Evolutionary conservation across 148 eudicot genomes (phyloP), one percentile per base, ranked within the genome.

Genomic region (Arctostaphylos glauca): DNA sequence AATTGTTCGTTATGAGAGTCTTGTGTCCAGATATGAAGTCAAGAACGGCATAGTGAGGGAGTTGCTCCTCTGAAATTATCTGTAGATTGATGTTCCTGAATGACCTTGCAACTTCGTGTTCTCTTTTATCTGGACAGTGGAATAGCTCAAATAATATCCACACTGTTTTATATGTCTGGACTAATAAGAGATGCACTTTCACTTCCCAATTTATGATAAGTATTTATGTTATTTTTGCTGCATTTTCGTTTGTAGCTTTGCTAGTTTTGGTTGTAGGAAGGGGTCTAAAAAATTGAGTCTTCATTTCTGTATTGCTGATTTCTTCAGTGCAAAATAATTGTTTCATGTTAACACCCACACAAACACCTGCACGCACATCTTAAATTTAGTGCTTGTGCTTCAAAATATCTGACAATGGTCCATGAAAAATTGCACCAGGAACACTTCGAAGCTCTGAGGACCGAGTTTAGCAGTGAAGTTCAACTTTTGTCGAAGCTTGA

Each of bases 401-500:
- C 10, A 4, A 41, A 58, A 58, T 38, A 77, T 71, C 43, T 53
- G 74, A 13, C 58, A 44, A 74, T 62, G n/a, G 21, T 66, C 38
- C 6, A 19, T 43, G n/a, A 77, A 77, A 60, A 59, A 53, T 80
- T 74, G 58, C 59, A 58, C 92, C 92, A 96, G 98, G 98, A 93
- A 79, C 87, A 87, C 55, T 93, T 94, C 81, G 91, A 93, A 84
- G 85, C 93, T 68, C 78, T 90, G 41, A 62, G 83, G 44, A 74
- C 89, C 59, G 97, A 96, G 84, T 96, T 96, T 82, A 90, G 86
- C 84, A 90, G 93, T 86, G 99, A 96, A 91, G 89, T 96, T 64
- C 98, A 92, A 84, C 93, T 96, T 82, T 88, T 96, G 73, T 89
- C 98, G 21, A 96, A 94, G 88, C 94, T 96, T 84, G 97, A 93